A percentile compares a stretch with the other conserved stretches of the same genome.
phyloP scores from a whole-genome alignment of 805 yeast species.

The Monosporozyma aquatica region DNA sequence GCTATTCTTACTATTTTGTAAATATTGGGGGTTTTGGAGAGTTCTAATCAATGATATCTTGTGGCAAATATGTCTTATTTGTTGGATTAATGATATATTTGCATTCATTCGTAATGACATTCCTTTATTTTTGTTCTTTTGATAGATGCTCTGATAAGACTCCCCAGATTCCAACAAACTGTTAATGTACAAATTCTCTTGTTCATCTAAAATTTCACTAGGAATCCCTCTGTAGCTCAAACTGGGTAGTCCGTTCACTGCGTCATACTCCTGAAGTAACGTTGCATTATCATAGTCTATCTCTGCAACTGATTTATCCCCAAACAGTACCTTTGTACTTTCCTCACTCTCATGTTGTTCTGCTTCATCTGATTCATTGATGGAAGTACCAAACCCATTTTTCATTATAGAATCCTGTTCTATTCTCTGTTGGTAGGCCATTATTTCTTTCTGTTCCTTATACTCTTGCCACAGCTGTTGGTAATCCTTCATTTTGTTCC shows the following conservation, averaged over 20 bases:
- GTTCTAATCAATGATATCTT: conserved; percentile 81
- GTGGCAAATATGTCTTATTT: conserved; percentile 78
- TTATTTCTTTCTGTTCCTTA: conserved; percentile 25
- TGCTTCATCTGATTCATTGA: conserved; percentile 30
- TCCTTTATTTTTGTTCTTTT: conserved; percentile 43
- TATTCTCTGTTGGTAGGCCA: conserved; percentile 18
- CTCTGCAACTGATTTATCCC: conserved; percentile 34
- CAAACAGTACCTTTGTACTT: conserved; percentile 4
- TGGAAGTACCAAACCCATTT: conserved; percentile 29
- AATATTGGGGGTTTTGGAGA: conserved; percentile 47
- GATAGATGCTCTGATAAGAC: conserved; percentile 30
- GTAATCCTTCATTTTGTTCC: conserved; percentile 57
- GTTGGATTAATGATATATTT: conserved; percentile 75
- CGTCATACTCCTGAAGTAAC: conserved; percentile 73
- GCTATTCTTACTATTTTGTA: conserved; percentile 14
- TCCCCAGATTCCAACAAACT: conserved; percentile 31
- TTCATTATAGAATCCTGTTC: conserved; percentile 33
- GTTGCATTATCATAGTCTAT: conserved; percentile 50
- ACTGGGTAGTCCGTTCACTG: conserved; percentile 71
- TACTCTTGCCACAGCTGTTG: conserved; percentile 27
- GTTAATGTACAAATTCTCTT: conserved; percentile 39
- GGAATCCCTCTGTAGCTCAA: conserved; percentile 45
- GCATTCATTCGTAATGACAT: conserved; percentile 49
- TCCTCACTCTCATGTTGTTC: conserved; percentile 7
- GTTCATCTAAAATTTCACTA: conserved; percentile 36